phyloP scores from a whole-genome alignment of 1,139 yeast genomes.

The Chernovozyma aurita region DNA sequence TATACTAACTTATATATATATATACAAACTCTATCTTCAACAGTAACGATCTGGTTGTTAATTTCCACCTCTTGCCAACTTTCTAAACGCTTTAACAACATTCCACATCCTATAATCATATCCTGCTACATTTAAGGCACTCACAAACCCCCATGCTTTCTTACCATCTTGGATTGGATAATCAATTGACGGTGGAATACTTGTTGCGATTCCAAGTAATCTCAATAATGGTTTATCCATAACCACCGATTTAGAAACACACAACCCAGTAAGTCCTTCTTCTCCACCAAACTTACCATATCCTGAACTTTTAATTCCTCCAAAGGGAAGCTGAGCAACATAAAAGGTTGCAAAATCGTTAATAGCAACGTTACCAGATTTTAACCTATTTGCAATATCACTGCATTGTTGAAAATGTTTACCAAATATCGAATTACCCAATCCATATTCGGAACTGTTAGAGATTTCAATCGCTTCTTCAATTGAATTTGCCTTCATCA shows the following conservation, averaged over 20 bases:
- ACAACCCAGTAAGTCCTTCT: constrained; percentile 88
- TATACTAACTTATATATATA: too few relatives aligned
- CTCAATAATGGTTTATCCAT: constrained; percentile 73
- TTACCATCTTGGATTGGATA: constrained; percentile 82
- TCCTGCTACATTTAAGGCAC: constrained; percentile 80
- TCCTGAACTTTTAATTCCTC: constrained; percentile 89
- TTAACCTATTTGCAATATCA: constrained; percentile 56
- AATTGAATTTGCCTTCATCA: constrained; percentile 64
- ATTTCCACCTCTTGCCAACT: constrained; percentile 34
- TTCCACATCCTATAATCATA: constrained; percentile 76
- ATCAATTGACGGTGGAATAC: constrained; percentile 83
- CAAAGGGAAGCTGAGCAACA: constrained; percentile 94
- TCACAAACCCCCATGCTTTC: constrained; percentile 85
- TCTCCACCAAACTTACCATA: constrained; percentile 97
- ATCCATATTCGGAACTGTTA: constrained; percentile 82
- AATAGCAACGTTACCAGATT: constrained; percentile 89
- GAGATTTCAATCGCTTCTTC: constrained; percentile 76
- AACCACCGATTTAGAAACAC: constrained; percentile 81
- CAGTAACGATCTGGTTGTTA: background rate
- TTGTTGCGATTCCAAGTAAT: constrained; percentile 57
- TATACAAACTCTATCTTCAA: background rate
- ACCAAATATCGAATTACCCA: constrained; percentile 90
- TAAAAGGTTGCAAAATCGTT: constrained; percentile 96
- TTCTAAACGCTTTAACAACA: constrained; percentile 37
- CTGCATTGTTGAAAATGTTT: constrained; percentile 51